A percentile compares a stretch with the other conserved stretches of the same genome.
Conservation (phyloP, 116 monocot genomes). For the Zostera marina region DNA sequence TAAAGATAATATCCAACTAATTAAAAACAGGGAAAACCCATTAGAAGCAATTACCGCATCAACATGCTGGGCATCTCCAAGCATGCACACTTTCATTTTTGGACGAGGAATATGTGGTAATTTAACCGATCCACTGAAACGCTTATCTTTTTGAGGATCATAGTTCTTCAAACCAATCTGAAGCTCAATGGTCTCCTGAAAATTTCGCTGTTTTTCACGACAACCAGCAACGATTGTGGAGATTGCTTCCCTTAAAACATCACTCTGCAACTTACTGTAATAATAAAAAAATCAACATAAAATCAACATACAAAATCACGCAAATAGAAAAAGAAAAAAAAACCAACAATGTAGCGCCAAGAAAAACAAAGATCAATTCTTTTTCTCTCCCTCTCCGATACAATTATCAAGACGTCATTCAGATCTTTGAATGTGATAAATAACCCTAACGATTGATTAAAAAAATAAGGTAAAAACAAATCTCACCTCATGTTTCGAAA, state of each 20-base stretch:
- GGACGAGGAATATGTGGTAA: slow-evolving; percentile 23
- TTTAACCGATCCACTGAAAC: slow-evolving; percentile 29
- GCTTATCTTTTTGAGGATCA: slow-evolving; percentile 28
- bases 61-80: slow-evolving; percentile 28
- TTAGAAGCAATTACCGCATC: slow-evolving; percentile 29
- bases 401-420: neutral
- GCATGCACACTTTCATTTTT: slow-evolving; percentile 33
- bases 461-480: no score
- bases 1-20: neutral
- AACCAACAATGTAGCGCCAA: neutral
- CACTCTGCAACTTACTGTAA: slow-evolving; percentile 23
- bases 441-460: no score
- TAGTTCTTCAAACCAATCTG: slow-evolving; percentile 24
- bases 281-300: neutral
- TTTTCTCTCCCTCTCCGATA: neutral
- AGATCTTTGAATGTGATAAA: no score
- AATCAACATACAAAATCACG: neutral
- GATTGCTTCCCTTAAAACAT: slow-evolving; percentile 21
- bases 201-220: slow-evolving; percentile 13
- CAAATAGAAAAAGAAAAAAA: neutral
- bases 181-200: slow-evolving; percentile 16
- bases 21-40: neutral
- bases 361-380: neutral
- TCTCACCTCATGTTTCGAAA: no score
- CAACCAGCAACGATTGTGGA: slow-evolving; percentile 3